Evolutionary conservation across 2,329 filamentous ascomycete species (phyloP).

Genomic region (Thermothelomyces thermophilus): DNA sequence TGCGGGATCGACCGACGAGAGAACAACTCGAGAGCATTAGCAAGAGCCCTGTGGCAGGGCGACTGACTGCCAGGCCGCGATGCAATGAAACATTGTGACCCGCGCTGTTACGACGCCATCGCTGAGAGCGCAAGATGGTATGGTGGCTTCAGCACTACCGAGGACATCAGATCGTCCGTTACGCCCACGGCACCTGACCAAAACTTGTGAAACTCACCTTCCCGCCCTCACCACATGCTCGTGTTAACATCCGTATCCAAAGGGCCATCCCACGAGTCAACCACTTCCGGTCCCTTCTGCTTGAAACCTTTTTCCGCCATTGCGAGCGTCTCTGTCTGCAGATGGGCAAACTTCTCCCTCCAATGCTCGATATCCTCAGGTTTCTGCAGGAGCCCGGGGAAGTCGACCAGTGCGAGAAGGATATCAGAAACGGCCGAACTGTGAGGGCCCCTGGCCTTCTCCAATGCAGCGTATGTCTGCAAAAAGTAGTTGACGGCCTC

Average conservation of each 20-base stretch:
- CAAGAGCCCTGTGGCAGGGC: too few relatives aligned
- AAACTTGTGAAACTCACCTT: neutral
- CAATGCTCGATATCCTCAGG: constrained; percentile 7
- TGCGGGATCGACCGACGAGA: too few relatives aligned
- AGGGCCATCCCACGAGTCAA: constrained; percentile 10
- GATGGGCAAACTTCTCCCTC: constrained; percentile 1
- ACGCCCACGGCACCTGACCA: neutral
- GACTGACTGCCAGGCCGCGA: too few relatives aligned
- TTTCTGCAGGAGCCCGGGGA: constrained; percentile 8
- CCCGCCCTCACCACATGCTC: constrained; percentile 2
- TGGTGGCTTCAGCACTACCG: too few relatives aligned
- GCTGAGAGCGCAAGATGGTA: too few relatives aligned
- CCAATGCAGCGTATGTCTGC: constrained; percentile 12
- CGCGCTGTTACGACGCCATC: too few relatives aligned
- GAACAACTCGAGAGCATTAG: too few relatives aligned
- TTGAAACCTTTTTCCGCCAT: neutral
- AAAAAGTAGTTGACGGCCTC: constrained; percentile 15
- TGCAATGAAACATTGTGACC: too few relatives aligned
- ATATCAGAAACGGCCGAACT: constrained; percentile 13
- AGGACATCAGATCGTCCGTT: neutral
- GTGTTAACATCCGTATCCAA: constrained; percentile 15
- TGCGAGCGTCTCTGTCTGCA: constrained; percentile 9
- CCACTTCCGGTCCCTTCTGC: neutral
- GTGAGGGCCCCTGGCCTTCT: constrained; percentile 4
- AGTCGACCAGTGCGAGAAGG: constrained; percentile 10